phyloP scores from a whole-genome alignment of 139 green algal species.

The Bryopsis sp. region DNA sequence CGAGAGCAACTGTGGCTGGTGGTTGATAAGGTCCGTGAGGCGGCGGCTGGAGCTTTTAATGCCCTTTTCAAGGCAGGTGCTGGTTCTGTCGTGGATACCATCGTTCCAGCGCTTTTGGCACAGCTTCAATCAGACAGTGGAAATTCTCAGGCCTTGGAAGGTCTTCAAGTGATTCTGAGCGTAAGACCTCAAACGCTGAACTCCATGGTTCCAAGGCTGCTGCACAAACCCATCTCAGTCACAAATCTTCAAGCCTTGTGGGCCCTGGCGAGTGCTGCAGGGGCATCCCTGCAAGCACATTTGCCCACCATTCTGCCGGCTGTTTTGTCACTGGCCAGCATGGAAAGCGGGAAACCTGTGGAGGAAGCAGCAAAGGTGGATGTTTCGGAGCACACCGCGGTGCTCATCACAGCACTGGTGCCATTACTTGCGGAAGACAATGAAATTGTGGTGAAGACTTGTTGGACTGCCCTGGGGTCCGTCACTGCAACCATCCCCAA shows the following conservation, averaged over 20 bases:
- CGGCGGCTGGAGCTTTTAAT: slow-evolving; percentile 75
- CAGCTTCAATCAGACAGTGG: slow-evolving; percentile 42
- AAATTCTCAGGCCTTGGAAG: slow-evolving; percentile 59
- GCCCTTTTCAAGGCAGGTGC: slow-evolving; percentile 65
- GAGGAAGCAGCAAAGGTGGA: slow-evolving; percentile 14
- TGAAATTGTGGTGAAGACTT: slow-evolving; percentile 31
- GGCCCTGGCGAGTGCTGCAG: slow-evolving; percentile 64
- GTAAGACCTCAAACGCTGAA: slow-evolving; percentile 63
- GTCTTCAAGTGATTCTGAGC: slow-evolving; percentile 71
- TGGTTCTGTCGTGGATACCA: slow-evolving; percentile 58
- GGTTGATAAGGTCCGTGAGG: slow-evolving; percentile 38
- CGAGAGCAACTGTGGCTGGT: too few species aligned
- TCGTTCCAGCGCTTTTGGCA: slow-evolving; percentile 69
- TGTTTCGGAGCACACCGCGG: slow-evolving; percentile 29
- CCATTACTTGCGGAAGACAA: slow-evolving; percentile 53
- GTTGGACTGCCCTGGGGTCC: slow-evolving; percentile 65
- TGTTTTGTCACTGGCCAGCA: slow-evolving; percentile 28
- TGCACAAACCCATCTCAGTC: slow-evolving; percentile 42
- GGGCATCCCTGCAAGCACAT: slow-evolving; percentile 22
- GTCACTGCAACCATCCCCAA: slow-evolving; percentile 72
- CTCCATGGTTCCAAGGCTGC: slow-evolving; percentile 66
- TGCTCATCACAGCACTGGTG: slow-evolving; percentile 43
- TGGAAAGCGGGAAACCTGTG: background rate
- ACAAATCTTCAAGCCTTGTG: slow-evolving; percentile 50
- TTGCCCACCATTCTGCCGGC: slow-evolving; percentile 21